Base-by-base conservation (phyloP, 2,329 filamentous ascomycete genomes). In the Colletotrichum destructivum region DNA sequence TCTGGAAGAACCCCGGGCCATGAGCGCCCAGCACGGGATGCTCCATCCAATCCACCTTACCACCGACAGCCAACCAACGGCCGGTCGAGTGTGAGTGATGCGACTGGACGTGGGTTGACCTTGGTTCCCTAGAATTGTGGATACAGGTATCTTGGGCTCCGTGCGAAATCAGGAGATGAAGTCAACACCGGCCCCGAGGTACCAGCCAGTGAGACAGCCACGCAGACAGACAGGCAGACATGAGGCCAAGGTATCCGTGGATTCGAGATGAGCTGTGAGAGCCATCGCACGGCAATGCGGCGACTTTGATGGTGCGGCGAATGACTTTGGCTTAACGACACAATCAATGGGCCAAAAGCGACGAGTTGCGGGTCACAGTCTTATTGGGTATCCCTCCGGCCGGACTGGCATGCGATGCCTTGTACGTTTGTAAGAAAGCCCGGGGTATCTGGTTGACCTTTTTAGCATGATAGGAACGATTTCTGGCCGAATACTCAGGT, bases 11-110 rank as follows among this genome's bases (percentile, higher is more conserved):
- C 65, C 69, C 69, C 59, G 42, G 65, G 69, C 54, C 69, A 55
- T 64, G 69, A 38, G 49, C 42, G 61, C 15, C 52, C 47, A 26
- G 61, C 44, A 44, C 65, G 69, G 65, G 69, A 72, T 63, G 52
- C 69, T 61, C 69, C 69, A 72, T 64, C 59, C 59, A 72, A 72
- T 60, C 65, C 69, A 72, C 69, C 44, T 35, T 71, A 51, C 69
- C 69, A 40, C 49, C 18, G 55, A 69, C 31, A 38, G 54, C 69
- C 66, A 64, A 54, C 65, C 66, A 72, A 69, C 66, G 69, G 61
- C 60, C 63, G 59, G 59, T 47, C 40, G n/a, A 40, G 65, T 47
- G 60, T 42, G 59, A 71, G 59, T 59, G 57, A 62, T 69, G 66
- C 69, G 66, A 72, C 69, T 64, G 69, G 59, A 56, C 64, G 56